A percentile compares a stretch with the other conserved stretches of the same genome.
Conservation (phyloP, 2,329 filamentous ascomycete species). For the Fonsecaea nubica region DNA sequence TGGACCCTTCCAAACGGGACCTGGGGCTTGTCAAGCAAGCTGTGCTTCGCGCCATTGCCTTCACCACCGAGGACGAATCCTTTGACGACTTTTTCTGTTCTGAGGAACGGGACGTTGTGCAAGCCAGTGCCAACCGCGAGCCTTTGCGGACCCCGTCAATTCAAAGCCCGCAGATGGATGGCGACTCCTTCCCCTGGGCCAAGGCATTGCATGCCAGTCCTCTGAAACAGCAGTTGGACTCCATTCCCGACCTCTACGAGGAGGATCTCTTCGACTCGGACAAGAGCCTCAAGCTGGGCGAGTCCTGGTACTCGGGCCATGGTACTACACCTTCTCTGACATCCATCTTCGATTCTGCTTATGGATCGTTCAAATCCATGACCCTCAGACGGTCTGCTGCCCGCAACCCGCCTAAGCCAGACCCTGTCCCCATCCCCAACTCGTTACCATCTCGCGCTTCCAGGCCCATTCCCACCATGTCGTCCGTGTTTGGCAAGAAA, state of each 20-base stretch:
- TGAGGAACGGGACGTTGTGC: slow-evolving; percentile 75
- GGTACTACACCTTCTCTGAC: slow-evolving; percentile 80
- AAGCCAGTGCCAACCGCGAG: slow-evolving; percentile 86
- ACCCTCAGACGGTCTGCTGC: slow-evolving; percentile 52
- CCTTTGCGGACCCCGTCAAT: slow-evolving; percentile 94
- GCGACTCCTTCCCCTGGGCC: slow-evolving; percentile 90
- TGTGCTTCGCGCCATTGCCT: slow-evolving; percentile 80
- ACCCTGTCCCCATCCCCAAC: slow-evolving; percentile 77
- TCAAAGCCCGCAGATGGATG: slow-evolving; percentile 80
- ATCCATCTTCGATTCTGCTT: slow-evolving; percentile 81
- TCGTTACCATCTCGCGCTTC: slow-evolving; percentile 70
- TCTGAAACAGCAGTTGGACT: slow-evolving; percentile 80
- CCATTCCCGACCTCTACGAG: slow-evolving; percentile 78
- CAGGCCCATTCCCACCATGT: slow-evolving; percentile 74
- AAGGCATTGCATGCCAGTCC: slow-evolving; percentile 83
- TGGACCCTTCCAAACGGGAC: slow-evolving; percentile 89
- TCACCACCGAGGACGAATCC: slow-evolving; percentile 90
- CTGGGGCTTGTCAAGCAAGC: slow-evolving; percentile 78
- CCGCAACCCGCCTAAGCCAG: slow-evolving; percentile 57
- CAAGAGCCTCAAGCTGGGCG: slow-evolving; percentile 55
- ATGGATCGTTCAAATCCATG: slow-evolving; percentile 83
- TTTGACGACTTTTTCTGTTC: slow-evolving; percentile 90
- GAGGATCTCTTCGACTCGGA: slow-evolving; percentile 88
- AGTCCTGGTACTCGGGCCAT: slow-evolving; percentile 79
- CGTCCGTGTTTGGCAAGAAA: slow-evolving; percentile 78